phyloP scores from a whole-genome alignment of 495 filamentous ascomycete species.

The Penicillium lagena region DNA sequence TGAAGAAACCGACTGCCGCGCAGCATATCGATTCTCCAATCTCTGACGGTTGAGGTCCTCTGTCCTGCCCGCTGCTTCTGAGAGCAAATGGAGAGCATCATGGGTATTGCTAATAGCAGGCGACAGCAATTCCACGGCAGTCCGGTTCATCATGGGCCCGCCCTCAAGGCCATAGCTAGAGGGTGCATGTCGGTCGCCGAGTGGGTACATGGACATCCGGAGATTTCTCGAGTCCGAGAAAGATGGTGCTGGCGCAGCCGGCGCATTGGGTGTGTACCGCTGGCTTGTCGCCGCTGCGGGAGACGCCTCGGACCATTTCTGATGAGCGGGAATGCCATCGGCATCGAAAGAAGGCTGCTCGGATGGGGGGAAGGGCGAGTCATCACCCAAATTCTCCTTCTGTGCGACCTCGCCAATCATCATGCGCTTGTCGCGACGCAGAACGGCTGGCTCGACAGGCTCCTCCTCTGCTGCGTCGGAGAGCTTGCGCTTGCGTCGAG shows the following conservation, averaged over 20 bases:
- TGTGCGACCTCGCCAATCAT: conserved; percentile 37
- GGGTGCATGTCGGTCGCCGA: conserved; percentile 18
- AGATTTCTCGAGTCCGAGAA: conserved; percentile 24
- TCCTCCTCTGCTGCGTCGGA: conserved; percentile 55
- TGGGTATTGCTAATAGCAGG: conserved; percentile 53
- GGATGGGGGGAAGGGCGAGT: conserved; percentile 20
- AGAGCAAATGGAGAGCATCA: conserved; percentile 52
- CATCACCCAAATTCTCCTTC: conserved; percentile 21
- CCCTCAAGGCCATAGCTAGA: conserved; percentile 22
- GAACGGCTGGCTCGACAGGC: conserved; percentile 29
- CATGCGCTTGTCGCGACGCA: conserved; percentile 47
- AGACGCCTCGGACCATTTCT: conserved; percentile 28
- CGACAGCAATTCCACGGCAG: conserved; percentile 48
- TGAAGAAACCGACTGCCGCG: conserved; percentile 36
- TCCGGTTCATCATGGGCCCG: conserved; percentile 47
- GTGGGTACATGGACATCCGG: conserved; percentile 21
- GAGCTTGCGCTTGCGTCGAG: conserved; percentile 80
- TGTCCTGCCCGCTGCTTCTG: conserved; percentile 51
- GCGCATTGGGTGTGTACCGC: conserved; percentile 21
- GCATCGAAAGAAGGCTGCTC: conserved; percentile 21
- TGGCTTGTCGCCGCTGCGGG: conserved; percentile 8
- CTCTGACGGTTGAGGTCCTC: conserved; percentile 41
- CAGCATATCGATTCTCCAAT: conserved; percentile 30
- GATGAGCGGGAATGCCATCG: conserved; percentile 16
- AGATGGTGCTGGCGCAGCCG: conserved; percentile 16